These are phyloP conservation scores for Geosmithia flava DNA, from an alignment of 2,329 filamentous ascomycete species.

Conservation along the genomic window DNA sequence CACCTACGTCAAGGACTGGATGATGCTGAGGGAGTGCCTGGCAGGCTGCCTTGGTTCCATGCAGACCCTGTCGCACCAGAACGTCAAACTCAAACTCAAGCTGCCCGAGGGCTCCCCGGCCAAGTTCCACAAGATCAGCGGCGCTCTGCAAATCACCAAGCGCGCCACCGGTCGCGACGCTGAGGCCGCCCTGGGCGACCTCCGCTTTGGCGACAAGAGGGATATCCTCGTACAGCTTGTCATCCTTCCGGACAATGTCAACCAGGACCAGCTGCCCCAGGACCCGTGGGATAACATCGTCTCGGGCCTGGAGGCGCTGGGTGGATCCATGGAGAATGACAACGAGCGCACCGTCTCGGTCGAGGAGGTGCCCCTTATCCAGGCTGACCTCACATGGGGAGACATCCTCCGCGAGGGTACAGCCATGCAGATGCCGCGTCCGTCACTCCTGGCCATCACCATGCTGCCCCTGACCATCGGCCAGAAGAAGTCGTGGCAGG, in stretches of 20 bases:
- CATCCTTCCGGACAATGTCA: conserved; percentile 74
- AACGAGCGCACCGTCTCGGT: conserved; percentile 74
- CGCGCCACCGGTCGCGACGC: conserved; percentile 89
- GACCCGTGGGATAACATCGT: conserved; percentile 97
- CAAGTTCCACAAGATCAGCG: conserved; percentile 97
- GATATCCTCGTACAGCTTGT: conserved; percentile 91
- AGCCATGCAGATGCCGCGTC: conserved; percentile 73
- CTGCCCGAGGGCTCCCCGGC: conserved; percentile 92
- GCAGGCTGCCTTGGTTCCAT: conserved; percentile 86
- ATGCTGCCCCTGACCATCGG: conserved; percentile 65
- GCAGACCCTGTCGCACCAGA: conserved; percentile 94
- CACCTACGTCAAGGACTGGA: conserved; percentile 99
- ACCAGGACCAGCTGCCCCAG: conserved; percentile 75
- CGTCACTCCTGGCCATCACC: conserved; percentile 86
- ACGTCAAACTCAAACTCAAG: conserved; percentile 89
- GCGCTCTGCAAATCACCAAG: conserved; percentile 91
- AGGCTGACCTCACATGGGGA: conserved; percentile 87
- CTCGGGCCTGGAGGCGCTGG: conserved; percentile 84
- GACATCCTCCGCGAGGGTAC: conserved; percentile 86
- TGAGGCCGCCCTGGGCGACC: conserved; percentile 80
- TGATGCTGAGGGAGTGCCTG: conserved; percentile 96
- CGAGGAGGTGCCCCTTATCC: conserved; percentile 88
- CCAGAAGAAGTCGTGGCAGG: conserved; percentile 53
- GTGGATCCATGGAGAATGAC: conserved; percentile 76
- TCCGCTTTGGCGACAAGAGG: conserved; percentile 88